Percentiles rank a stretch among this genome's conserved stretches.
Evolutionary conservation across 352 stramenopile genomes (phyloP).

Genomic region (Phytophthora uliginosa): DNA sequence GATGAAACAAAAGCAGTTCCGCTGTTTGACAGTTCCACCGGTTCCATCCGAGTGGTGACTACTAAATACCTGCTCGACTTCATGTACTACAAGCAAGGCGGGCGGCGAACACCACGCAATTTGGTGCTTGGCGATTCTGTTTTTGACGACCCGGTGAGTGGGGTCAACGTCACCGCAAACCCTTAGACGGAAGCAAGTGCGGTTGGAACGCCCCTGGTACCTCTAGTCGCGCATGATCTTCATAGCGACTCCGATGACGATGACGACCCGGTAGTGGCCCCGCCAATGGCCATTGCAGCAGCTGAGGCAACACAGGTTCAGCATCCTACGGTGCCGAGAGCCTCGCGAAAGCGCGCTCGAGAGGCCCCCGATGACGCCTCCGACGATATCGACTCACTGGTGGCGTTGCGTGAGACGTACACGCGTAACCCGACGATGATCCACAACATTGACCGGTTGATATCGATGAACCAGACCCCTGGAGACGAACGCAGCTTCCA

Average conservation of each 20-base stretch:
- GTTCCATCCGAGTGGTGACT: neutral
- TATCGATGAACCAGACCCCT: neutral
- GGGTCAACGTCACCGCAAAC: neutral
- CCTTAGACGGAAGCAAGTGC: neutral
- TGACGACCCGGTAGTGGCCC: neutral
- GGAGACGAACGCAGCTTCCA: no score
- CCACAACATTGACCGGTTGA: constrained; percentile 4
- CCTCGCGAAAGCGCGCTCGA: neutral
- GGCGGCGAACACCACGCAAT: neutral
- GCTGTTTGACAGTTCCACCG: neutral
- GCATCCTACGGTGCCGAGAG: neutral
- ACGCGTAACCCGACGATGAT: neutral
- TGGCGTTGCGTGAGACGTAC: neutral
- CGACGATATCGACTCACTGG: constrained; percentile 1
- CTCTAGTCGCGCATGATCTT: neutral
- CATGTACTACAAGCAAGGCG: constrained; percentile 3
- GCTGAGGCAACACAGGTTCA: no score
- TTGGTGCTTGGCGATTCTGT: neutral
- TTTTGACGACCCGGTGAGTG: neutral
- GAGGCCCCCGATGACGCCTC: neutral
- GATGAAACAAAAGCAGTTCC: neutral
- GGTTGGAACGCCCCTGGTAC: neutral
- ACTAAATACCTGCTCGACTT: constrained; percentile 7
- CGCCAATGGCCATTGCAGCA: no score
- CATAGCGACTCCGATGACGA: neutral